phyloP scores from a whole-genome alignment of 306 rosid species.

The Potentilla sterilis region DNA sequence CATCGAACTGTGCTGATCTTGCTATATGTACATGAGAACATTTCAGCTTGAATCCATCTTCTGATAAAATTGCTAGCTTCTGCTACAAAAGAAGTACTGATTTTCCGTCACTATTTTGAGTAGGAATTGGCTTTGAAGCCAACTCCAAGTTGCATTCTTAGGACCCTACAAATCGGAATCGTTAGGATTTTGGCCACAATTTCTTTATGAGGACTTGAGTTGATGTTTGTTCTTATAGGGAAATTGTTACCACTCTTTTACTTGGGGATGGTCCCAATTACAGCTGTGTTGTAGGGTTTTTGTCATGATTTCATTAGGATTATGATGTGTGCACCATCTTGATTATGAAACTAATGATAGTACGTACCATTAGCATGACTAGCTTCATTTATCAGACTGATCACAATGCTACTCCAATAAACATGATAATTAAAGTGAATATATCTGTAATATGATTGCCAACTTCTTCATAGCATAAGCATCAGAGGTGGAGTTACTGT shows the following conservation, averaged over 20 bases:
- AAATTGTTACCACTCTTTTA: conserved; percentile 17
- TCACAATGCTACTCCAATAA: background rate
- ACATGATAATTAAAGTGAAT: background rate
- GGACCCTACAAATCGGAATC: conserved; percentile 56
- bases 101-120: background rate
- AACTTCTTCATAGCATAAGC: background rate
- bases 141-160: conserved; percentile 31
- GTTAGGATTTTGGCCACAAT: conserved; percentile 39
- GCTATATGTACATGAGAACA: background rate
- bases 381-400: background rate
- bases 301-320: conserved; percentile 11
- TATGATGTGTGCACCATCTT: background rate
- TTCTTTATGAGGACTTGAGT: conserved; percentile 30
- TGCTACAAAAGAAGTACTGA: background rate
- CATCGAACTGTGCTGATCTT: background rate
- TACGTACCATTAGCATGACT: conserved; percentile 5
- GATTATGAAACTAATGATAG: background rate
- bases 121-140: conserved; percentile 24
- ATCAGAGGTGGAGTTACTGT: background rate
- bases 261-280: conserved; percentile 29
- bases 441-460: background rate
- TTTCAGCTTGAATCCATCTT: background rate
- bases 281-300: conserved; percentile 8
- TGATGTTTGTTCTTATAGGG: conserved; percentile 21
- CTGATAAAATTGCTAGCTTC: background rate